phyloP scores from a whole-genome alignment of 2,329 filamentous ascomycete genomes.

The Pyrenophora seminiperda region DNA sequence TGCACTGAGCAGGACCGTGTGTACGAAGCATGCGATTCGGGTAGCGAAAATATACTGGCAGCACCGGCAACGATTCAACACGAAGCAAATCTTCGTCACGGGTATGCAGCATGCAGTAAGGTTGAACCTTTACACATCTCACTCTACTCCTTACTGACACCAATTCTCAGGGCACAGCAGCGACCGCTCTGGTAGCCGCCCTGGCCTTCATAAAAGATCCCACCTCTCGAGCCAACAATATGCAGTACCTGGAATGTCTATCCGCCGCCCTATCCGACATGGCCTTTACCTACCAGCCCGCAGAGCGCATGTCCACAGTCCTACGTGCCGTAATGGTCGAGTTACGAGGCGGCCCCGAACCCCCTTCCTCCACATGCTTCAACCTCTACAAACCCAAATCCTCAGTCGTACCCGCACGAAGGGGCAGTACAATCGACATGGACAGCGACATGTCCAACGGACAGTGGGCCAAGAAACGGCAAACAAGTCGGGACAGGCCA shows the following conservation, averaged over 20 bases:
- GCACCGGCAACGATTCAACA: conserved; percentile 59
- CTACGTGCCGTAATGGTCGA: conserved; percentile 60
- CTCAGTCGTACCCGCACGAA: conserved; percentile 36
- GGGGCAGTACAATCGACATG: conserved; percentile 33
- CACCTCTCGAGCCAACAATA: conserved; percentile 48
- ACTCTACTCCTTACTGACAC: neutral
- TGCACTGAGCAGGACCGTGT: conserved; percentile 58
- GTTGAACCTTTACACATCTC: neutral
- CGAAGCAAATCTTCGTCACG: conserved; percentile 57
- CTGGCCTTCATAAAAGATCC: conserved; percentile 48
- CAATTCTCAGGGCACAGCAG: conserved; percentile 55
- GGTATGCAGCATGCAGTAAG: conserved; percentile 58
- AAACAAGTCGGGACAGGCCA: conserved; percentile 27
- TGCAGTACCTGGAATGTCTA: conserved; percentile 60
- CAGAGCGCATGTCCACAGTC: conserved; percentile 59
- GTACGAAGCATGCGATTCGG: conserved; percentile 60
- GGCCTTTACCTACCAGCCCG: conserved; percentile 59
- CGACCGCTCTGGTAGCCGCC: conserved; percentile 60
- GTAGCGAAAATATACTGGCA: conserved; percentile 62
- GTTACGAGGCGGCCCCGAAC: conserved; percentile 40
- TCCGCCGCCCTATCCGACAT: conserved; percentile 59
- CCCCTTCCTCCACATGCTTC: conserved; percentile 15
- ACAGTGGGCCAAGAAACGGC: conserved; percentile 31
- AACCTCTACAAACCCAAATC: conserved; percentile 36
- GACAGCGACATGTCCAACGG: conserved; percentile 16